Evolutionary conservation across 202 grass and related monocot species (phyloP).

Genomic region (Setaria italica): DNA sequence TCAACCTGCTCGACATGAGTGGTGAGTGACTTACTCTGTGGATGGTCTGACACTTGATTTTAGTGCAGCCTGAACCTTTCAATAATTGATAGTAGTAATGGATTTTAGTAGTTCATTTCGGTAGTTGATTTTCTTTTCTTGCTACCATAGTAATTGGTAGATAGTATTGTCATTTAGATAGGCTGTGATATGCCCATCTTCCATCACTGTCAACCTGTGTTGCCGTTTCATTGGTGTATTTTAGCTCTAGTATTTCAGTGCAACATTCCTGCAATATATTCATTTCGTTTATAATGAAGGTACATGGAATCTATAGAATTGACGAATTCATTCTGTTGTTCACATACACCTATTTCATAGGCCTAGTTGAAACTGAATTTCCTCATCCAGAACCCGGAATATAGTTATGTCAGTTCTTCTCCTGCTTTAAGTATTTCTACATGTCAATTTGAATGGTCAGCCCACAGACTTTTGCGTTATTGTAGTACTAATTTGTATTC

Average conservation of each 20-base stretch:
- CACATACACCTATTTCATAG: not conserved
- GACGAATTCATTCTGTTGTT: not conserved
- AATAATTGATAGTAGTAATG: not conserved
- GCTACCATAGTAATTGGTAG: not conserved
- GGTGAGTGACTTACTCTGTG: constrained; percentile 46
- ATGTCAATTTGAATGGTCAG: not conserved
- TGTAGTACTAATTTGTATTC: not conserved
- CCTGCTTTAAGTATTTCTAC: not conserved
- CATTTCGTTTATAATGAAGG: not conserved
- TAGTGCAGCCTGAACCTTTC: not conserved
- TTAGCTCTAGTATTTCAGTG: not conserved
- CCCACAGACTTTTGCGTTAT: not conserved
- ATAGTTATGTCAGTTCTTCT: not conserved
- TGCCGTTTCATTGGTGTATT: not conserved
- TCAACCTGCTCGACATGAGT: constrained; percentile 77
- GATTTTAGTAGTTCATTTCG: not conserved
- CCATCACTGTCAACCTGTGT: not conserved
- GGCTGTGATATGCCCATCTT: not conserved
- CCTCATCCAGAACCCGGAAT: not conserved
- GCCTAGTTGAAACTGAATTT: not conserved
- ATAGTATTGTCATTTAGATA: not conserved
- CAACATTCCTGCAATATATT: not conserved
- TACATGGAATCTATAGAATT: not conserved
- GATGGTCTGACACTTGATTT: not conserved
- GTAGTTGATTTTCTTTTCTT: not conserved